Base-by-base conservation (phyloP, 805 yeast genomes). In the Danielia reshetovae region DNA sequence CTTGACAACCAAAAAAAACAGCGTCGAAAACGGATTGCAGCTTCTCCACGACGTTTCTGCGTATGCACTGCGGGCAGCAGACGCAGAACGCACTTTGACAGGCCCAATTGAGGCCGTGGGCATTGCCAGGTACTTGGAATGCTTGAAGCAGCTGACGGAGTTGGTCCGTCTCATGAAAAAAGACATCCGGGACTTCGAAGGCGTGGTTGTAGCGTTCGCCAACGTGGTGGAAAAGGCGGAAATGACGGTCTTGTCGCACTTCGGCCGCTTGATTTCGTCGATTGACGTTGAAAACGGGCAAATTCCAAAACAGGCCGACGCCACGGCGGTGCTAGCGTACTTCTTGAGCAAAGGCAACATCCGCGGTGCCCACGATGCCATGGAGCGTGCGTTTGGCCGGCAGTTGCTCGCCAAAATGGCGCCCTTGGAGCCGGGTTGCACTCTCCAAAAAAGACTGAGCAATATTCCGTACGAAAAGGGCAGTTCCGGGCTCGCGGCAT, bases 161-260 rank as follows among this genome's bases (percentile, higher is more conserved):
- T 56, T 80, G 42, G 48, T 77, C 35, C 62, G 61, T 29, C 70
- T 68, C 42, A 59, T 75, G 59, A 52, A 48, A 52, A 59, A 36
- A 42, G 59, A 55, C 24, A 58, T 75, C 42, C 66, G 62, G 35
- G 76, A 74, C 36, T 86, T 84, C 50, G 75, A 73, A 36, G 93
- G 94, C 16, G 74, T 87, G 4, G 62, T 77, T 27, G 74, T 75
- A 21, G 79, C 78, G 49, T 64, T 85, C 24, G 74, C 73, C 18
- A 70, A 68, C 22, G 60, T 79, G 4, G 72, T 85, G 11, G 67
- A 66, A 27, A 71, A 69, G 39, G 75, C 84, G 24, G 87, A 82
- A 42, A 49, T 68, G 29, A 72, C 72, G 28, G 50, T 85, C 27
- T 70, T 71, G 38, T 53, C 59, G 5, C 72, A 72, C 48, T 75